Conservation (phyloP, 78 protist species). For the Planoprotostelium fungivorum region DNA sequence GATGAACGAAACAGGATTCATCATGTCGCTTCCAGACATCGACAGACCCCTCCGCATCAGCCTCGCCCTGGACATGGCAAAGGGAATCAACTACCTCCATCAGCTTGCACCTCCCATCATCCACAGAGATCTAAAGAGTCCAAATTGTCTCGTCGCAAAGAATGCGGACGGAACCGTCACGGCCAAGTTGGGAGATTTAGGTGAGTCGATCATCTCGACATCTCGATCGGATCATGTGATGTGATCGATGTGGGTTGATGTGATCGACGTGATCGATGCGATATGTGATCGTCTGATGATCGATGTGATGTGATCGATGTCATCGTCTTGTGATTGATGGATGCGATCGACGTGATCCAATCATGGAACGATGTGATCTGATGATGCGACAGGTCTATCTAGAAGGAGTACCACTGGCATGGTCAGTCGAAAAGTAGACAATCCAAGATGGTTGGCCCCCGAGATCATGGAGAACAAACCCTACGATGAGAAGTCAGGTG, state of each 20-base stretch:
- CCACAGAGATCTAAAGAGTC: constrained; percentile 60
- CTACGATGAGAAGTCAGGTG: constrained; percentile 43
- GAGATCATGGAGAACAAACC: constrained; percentile 37
- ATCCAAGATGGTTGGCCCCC: constrained; percentile 66
- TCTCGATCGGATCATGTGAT: too few species aligned
- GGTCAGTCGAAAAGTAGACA: constrained; percentile 42
- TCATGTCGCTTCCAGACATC: constrained; percentile 3
- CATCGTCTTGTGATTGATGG: too few species aligned
- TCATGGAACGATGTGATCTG: too few species aligned
- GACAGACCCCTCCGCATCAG: constrained; percentile 22
- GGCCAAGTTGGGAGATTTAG: constrained; percentile 54
- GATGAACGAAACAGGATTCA: constrained; percentile 17
- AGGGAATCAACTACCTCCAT: constrained; percentile 52
- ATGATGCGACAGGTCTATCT: too few species aligned
- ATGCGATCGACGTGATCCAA: too few species aligned
- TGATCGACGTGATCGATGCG: neutral
- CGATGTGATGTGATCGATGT: too few species aligned
- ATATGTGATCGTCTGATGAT: too few species aligned
- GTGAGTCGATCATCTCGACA: too few species aligned
- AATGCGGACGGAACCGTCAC: constrained; percentile 12
- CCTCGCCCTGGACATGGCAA: constrained; percentile 48
- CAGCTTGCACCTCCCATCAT: constrained; percentile 59
- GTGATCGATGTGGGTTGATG: too few species aligned
- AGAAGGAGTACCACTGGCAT: constrained; percentile 28
- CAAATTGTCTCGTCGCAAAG: constrained; percentile 47